phyloP scores from a whole-genome alignment of 148 eudicot genomes.

The Camellia lanceoleosa region DNA sequence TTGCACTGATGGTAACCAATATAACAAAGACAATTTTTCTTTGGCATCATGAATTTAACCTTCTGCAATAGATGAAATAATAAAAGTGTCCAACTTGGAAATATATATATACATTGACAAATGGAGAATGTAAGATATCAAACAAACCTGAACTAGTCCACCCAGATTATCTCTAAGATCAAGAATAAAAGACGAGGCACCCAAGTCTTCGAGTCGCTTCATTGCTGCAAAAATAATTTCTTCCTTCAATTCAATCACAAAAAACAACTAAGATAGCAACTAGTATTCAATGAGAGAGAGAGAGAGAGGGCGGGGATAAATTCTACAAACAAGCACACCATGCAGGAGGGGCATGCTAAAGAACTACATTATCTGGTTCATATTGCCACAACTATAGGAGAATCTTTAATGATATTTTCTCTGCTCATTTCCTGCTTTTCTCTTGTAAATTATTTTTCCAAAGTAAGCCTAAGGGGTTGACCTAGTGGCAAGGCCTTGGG shows the following conservation, averaged over 20 bases:
- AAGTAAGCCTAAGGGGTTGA: neutral
- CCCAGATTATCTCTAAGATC: conserved; percentile 93
- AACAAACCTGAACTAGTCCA: conserved; percentile 87
- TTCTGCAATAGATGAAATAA: neutral
- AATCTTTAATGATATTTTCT: neutral
- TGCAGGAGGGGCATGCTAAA: neutral
- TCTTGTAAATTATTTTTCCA: neutral
- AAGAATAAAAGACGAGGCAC: conserved; percentile 79
- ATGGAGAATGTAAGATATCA: neutral
- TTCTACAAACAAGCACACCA: neutral
- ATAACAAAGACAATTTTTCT: neutral
- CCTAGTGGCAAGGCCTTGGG: too few relatives aligned
- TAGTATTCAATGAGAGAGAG: neutral
- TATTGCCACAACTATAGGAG: conserved; percentile 7
- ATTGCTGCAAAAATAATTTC: conserved; percentile 54
- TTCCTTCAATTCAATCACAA: conserved; percentile 9
- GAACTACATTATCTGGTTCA: conserved; percentile 1
- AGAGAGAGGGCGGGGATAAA: neutral
- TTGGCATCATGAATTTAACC: neutral
- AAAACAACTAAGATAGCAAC: neutral
- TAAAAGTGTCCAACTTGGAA: neutral
- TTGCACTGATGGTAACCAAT: neutral
- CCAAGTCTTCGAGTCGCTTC: conserved; percentile 76
- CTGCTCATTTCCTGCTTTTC: neutral
- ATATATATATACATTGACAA: neutral